Evolutionary conservation across 2,329 filamentous ascomycete genomes (phyloP).

Genomic region (Cercospora zeina): DNA sequence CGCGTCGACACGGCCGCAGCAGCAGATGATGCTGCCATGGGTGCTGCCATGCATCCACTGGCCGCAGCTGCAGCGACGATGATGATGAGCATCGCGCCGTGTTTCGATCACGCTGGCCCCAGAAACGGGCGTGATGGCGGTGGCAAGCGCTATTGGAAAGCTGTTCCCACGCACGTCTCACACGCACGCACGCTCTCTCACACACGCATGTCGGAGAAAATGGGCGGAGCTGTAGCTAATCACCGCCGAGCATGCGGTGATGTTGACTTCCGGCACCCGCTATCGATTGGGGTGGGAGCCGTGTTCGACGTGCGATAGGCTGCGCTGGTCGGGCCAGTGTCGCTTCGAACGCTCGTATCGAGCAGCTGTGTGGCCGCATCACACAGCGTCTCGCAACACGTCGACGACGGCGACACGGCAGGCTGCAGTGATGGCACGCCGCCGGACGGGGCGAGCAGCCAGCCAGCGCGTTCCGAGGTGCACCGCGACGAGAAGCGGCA

Average conservation of each 20-base stretch:
- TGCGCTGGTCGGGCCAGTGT: slow-evolving; percentile 13
- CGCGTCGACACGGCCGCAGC: background rate
- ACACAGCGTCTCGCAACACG: slow-evolving; percentile 6
- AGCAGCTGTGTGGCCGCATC: slow-evolving; percentile 9
- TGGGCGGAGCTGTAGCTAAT: slow-evolving; percentile 16
- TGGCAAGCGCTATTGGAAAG: slow-evolving; percentile 27
- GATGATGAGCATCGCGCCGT: slow-evolving; percentile 9
- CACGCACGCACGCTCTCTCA: background rate
- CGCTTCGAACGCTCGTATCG: slow-evolving; percentile 4
- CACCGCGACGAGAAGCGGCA: slow-evolving; percentile 17
- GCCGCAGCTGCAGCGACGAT: slow-evolving; percentile 17
- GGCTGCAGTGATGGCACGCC: slow-evolving; percentile 9
- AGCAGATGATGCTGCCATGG: slow-evolving; percentile 15
- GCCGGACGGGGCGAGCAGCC: slow-evolving; percentile 11
- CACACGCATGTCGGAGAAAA: slow-evolving; percentile 11
- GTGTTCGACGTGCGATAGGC: slow-evolving; percentile 11
- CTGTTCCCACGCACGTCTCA: slow-evolving; percentile 8
- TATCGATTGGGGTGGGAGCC: slow-evolving; percentile 23
- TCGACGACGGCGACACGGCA: slow-evolving; percentile 17
- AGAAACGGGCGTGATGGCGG: slow-evolving; percentile 4
- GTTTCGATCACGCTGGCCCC: background rate
- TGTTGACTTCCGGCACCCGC: slow-evolving; percentile 24
- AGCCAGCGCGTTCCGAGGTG: slow-evolving; percentile 13
- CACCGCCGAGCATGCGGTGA: slow-evolving; percentile 20
- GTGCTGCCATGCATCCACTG: slow-evolving; percentile 20